Conservation (phyloP, 176 grass and related monocot species). For the Elaeis guineensis region DNA sequence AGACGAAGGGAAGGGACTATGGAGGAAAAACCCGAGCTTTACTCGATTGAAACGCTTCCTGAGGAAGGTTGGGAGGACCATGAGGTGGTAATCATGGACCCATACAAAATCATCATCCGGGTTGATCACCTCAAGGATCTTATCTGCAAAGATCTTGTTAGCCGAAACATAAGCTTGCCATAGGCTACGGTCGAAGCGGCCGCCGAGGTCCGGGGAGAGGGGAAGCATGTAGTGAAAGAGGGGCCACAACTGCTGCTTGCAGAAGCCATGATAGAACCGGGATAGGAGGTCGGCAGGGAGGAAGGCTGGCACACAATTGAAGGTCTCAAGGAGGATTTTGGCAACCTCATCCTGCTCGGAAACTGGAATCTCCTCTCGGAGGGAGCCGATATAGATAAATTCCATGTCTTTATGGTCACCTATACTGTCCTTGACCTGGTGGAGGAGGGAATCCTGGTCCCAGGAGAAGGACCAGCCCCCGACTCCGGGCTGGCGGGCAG, state of each 20-base stretch:
- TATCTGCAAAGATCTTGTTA: slow-evolving; percentile 7
- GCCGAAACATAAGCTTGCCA: slow-evolving; percentile 7
- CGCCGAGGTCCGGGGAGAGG: slow-evolving; percentile 12
- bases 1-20: slow-evolving; percentile 10
- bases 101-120: slow-evolving; percentile 13
- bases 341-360: slow-evolving; percentile 7
- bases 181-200: slow-evolving; percentile 4
- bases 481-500: background rate
- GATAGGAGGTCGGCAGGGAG: slow-evolving; percentile 6
- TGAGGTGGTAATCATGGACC: slow-evolving; percentile 18
- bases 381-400: slow-evolving; percentile 7
- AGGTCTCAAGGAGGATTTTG: slow-evolving; percentile 5
- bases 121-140: slow-evolving; percentile 14
- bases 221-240: slow-evolving; percentile 20
- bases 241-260: background rate
- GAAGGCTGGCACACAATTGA: slow-evolving; percentile 7
- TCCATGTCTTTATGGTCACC: slow-evolving; percentile 7
- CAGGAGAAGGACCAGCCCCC: slow-evolving; percentile 3
- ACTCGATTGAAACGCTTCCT: slow-evolving; percentile 2
- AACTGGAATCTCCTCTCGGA: slow-evolving; percentile 6
- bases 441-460: slow-evolving; percentile 9
- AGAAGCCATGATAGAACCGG: slow-evolving; percentile 22
- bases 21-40: slow-evolving; percentile 13
- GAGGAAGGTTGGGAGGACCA: slow-evolving; percentile 13
- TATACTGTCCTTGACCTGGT: slow-evolving; percentile 12